These are phyloP conservation scores for Corylus avellana DNA, from an alignment of 306 rosid genomes.

Conservation along the genomic window DNA sequence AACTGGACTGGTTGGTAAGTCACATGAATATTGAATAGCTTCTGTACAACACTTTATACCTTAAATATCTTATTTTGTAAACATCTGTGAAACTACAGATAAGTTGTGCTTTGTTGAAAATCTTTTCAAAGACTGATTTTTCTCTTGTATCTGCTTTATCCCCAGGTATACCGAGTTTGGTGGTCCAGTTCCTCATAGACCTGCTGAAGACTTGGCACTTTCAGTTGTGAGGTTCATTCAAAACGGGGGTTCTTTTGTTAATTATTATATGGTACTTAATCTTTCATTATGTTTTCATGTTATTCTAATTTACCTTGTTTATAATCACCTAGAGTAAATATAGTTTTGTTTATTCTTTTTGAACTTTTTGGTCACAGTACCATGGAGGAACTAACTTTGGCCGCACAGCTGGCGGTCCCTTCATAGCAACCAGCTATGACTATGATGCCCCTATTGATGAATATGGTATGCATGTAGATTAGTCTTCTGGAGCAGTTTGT, in stretches of 20 bases:
- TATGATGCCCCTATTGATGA: slow-evolving; percentile 94
- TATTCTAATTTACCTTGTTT: not conserved
- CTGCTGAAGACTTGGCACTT: slow-evolving; percentile 84
- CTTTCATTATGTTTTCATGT: not conserved
- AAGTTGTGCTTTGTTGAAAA: not conserved
- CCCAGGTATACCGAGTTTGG: slow-evolving; percentile 90
- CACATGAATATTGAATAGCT: slow-evolving; percentile 22
- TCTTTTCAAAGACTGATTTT: slow-evolving; percentile 3
- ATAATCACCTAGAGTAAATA: slow-evolving; percentile 8
- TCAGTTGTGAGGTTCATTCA: slow-evolving; percentile 84
- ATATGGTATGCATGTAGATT: slow-evolving; percentile 56
- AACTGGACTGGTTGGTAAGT: slow-evolving; percentile 93
- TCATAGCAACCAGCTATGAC: slow-evolving; percentile 92
- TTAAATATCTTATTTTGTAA: too few relatives aligned
- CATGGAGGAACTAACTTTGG: slow-evolving; percentile 99
- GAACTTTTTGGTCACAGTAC: slow-evolving; percentile 48
- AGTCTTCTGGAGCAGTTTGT: slow-evolving; percentile 3
- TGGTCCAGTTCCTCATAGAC: slow-evolving; percentile 75
- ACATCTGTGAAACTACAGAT: not conserved
- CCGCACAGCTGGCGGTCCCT: slow-evolving; percentile 81
- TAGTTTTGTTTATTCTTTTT: slow-evolving; percentile 9
- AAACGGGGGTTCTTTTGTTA: slow-evolving; percentile 81
- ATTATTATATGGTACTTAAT: slow-evolving; percentile 78
- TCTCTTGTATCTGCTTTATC: not conserved
- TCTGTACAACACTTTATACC: not conserved